Evolutionary conservation across 2,329 filamentous ascomycete genomes (phyloP).

Genomic region (Catunica adiposa): DNA sequence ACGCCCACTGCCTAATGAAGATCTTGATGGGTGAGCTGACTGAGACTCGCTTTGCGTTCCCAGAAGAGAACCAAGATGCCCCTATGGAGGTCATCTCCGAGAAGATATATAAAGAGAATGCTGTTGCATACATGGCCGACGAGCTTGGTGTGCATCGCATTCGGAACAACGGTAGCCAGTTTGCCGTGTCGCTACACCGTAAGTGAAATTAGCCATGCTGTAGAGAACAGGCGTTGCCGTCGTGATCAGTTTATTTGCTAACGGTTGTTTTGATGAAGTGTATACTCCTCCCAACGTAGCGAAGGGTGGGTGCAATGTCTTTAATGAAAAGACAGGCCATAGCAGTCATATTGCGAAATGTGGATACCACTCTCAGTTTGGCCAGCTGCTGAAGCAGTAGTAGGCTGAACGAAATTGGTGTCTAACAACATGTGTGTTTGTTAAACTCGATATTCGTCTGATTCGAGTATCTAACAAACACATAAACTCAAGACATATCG

Average conservation of each 20-base stretch:
- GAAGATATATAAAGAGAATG: conserved; percentile 49
- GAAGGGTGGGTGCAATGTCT: conserved; percentile 65
- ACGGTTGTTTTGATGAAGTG: conserved; percentile 31
- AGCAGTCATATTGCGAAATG: conserved; percentile 54
- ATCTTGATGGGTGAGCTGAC: conserved; percentile 62
- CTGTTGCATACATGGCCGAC: conserved; percentile 84
- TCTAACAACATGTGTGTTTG: background rate
- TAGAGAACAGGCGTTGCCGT: background rate
- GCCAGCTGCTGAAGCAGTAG: conserved; percentile 29
- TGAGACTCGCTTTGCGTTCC: conserved; percentile 69
- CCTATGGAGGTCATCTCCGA: conserved; percentile 50
- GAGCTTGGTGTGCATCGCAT: conserved; percentile 75
- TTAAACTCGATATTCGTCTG: no score
- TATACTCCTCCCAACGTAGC: conserved; percentile 85
- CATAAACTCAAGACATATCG: background rate
- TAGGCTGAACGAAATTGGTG: no score
- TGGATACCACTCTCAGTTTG: conserved; percentile 53
- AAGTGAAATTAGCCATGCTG: conserved; percentile 20
- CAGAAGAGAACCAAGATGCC: conserved; percentile 32
- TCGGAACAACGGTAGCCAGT: conserved; percentile 55
- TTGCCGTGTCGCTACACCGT: conserved; percentile 71
- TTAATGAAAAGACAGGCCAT: conserved; percentile 59
- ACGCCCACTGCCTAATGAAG: conserved; percentile 88
- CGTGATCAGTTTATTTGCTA: conserved; percentile 7
- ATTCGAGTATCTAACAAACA: background rate